phyloP scores from a whole-genome alignment of 176 grass and related monocot genomes.

The Miscanthus lutarioriparius region DNA sequence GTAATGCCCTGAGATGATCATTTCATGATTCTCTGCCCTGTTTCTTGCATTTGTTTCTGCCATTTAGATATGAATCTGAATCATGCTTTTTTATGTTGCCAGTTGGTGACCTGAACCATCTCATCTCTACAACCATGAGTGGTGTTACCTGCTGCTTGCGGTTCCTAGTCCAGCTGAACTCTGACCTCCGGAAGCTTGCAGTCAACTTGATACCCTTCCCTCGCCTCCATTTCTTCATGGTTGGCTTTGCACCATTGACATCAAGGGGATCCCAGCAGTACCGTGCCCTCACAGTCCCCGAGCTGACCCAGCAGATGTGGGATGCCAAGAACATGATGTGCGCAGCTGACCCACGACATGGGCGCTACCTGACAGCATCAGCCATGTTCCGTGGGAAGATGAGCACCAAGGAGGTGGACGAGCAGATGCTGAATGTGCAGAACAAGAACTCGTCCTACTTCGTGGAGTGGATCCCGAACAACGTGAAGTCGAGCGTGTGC shows the following conservation, averaged over 20 bases:
- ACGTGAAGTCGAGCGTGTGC: conserved; percentile 88
- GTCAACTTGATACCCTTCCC: conserved; percentile 88
- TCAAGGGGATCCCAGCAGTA: conserved; percentile 88
- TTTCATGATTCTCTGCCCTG: background rate
- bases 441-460: conserved; percentile 99
- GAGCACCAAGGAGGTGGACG: conserved; percentile 97
- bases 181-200: conserved; percentile 73
- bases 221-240: conserved; percentile 95
- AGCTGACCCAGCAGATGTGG: conserved; percentile 98
- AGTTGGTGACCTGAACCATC: conserved; percentile 88
- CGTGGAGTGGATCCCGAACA: conserved; percentile 94
- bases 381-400: conserved; percentile 98
- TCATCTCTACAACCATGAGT: conserved; percentile 87
- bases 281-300: conserved; percentile 72
- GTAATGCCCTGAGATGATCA: background rate
- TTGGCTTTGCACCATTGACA: conserved; percentile 83
- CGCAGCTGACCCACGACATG: conserved; percentile 77
- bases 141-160: conserved; percentile 84
- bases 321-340: conserved; percentile 99
- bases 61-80: background rate
- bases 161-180: conserved; percentile 66
- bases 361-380: conserved; percentile 81
- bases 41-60: background rate
- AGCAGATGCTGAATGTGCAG: conserved; percentile 94
- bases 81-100: conserved; percentile 4